A percentile compares a stretch with the other conserved stretches of the same genome.
These are phyloP conservation scores for Citrus inodora DNA, from an alignment of 345 rosid genomes.

Conservation along the genomic window DNA sequence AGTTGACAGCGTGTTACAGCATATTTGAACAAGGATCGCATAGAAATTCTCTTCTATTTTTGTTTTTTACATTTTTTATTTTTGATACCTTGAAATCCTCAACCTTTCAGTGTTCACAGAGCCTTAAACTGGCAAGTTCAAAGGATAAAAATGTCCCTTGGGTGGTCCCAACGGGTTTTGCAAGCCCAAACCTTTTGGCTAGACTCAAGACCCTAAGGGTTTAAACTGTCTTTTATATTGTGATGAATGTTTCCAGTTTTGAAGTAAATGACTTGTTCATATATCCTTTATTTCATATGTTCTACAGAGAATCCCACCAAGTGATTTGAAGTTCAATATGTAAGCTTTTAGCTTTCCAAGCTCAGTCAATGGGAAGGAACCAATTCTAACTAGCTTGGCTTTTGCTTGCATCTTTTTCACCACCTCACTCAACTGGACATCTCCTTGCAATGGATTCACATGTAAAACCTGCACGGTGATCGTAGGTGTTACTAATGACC, in stretches of 20 bases:
- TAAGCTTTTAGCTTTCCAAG: constrained; percentile 60
- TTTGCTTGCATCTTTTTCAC: constrained; percentile 67
- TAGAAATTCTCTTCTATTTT: neutral
- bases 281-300: neutral
- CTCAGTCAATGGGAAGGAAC: constrained; percentile 54
- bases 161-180: neutral
- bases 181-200: neutral
- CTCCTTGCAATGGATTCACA: constrained; percentile 34
- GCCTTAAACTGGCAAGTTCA: neutral
- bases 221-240: neutral
- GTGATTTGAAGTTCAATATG: constrained; percentile 50
- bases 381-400: constrained; percentile 64
- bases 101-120: neutral
- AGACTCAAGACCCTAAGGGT: neutral
- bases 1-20: constrained; percentile 8
- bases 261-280: neutral
- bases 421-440: constrained; percentile 26
- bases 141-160: neutral
- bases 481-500: neutral
- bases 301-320: constrained; percentile 48
- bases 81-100: neutral
- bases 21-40: neutral
- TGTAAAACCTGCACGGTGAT: constrained; percentile 42
- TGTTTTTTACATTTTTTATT: too few relatives aligned
- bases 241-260: neutral